These are phyloP conservation scores for Cokeromyces recurvatus DNA, from an alignment of 371 early-diverging fungal species.

Conservation along the genomic window DNA sequence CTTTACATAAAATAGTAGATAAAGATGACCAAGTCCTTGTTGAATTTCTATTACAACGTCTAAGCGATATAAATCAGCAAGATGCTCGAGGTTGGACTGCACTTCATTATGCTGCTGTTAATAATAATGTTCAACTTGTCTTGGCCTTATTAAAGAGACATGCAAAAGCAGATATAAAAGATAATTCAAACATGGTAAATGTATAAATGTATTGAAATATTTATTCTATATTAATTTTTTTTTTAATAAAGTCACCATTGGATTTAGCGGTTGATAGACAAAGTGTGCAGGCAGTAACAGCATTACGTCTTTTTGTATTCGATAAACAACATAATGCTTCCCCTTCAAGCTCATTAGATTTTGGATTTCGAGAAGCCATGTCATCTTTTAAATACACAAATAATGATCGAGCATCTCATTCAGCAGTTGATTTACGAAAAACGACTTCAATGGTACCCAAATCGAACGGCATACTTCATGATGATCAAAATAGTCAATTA, in stretches of 20 bases:
- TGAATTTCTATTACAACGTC: conserved; percentile 72
- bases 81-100: conserved; percentile 70
- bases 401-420: conserved; percentile 23
- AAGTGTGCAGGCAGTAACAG: conserved; percentile 60
- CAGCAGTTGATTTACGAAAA: conserved; percentile 30
- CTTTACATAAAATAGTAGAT: conserved; percentile 63
- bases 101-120: conserved; percentile 74
- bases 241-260: conserved; percentile 50
- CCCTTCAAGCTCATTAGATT: conserved; percentile 40
- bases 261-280: conserved; percentile 66
- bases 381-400: conserved; percentile 36
- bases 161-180: conserved; percentile 62
- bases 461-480: conserved; percentile 19
- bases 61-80: conserved; percentile 54
- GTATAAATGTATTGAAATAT: conserved; percentile 13
- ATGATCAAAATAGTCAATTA: conserved; percentile 32
- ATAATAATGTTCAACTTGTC: conserved; percentile 61
- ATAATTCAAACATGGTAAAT: conserved; percentile 53
- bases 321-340: conserved; percentile 46
- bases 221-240: no score
- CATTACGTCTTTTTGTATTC: conserved; percentile 49
- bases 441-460: conserved; percentile 7
- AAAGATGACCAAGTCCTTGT: conserved; percentile 52
- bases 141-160: conserved; percentile 61
- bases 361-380: conserved; percentile 54